phyloP scores from a whole-genome alignment of 148 eudicot species.

The Rhododendron simsii region DNA sequence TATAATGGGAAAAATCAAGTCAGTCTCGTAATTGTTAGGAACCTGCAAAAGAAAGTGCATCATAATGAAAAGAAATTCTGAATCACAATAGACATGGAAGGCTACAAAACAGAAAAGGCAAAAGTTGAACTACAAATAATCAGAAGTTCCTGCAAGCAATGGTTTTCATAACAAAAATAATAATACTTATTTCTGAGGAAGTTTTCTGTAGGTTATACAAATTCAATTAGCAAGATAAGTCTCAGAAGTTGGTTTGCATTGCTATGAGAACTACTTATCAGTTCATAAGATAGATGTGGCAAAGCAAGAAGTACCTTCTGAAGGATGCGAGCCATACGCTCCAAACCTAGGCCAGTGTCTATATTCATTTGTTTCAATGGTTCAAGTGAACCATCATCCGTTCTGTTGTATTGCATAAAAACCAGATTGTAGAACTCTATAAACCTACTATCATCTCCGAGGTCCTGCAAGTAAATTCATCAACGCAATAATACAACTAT shows the following conservation, averaged over 20 bases:
- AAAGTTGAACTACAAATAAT: neutral
- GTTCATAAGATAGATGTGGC: neutral
- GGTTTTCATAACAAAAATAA: neutral
- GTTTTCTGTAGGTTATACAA: neutral
- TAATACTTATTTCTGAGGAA: neutral
- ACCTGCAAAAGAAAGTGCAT: conserved; percentile 50
- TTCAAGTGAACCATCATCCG: conserved; percentile 85
- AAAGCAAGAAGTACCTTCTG: conserved; percentile 54
- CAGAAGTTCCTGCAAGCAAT: neutral
- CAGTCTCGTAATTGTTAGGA: conserved; percentile 94
- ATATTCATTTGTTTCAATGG: conserved; percentile 90
- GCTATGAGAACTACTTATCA: neutral
- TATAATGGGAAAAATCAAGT: conserved; percentile 82
- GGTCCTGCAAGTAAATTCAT: conserved; percentile 51
- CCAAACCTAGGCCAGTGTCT: conserved; percentile 96
- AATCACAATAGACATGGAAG: neutral
- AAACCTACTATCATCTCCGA: conserved; percentile 90
- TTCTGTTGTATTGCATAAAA: conserved; percentile 89
- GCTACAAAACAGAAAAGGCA: neutral
- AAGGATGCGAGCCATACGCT: conserved; percentile 93
- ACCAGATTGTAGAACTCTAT: conserved; percentile 98
- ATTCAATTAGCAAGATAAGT: neutral
- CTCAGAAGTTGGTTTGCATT: neutral
- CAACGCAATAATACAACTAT: neutral
- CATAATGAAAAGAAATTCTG: conserved; percentile 7